phyloP scores from a whole-genome alignment of 2,329 filamentous ascomycete genomes.

The Whalleya microplaca region DNA sequence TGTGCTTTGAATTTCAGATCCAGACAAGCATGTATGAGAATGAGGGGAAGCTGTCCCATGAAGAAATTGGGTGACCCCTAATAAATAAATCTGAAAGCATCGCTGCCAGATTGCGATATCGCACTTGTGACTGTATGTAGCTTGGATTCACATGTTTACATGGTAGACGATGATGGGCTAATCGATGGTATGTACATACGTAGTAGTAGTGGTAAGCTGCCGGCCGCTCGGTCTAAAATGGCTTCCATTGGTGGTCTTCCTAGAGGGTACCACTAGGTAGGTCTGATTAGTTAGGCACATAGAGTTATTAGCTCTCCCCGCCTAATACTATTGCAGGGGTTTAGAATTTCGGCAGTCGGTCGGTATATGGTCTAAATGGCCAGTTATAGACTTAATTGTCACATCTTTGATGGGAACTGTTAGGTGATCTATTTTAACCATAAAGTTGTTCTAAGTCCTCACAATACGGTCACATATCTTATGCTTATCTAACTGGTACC shows the following conservation, averaged over 20 bases:
- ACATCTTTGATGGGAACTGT: not conserved
- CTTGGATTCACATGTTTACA: not conserved
- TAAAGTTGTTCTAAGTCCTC: no score
- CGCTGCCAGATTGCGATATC: conserved; percentile 29
- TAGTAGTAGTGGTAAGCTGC: conserved; percentile 4
- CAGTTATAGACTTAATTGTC: not conserved
- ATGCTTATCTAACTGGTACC: no score
- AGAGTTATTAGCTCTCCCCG: conserved; percentile 10
- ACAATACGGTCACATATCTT: no score
- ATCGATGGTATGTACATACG: no score
- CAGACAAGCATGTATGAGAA: not conserved
- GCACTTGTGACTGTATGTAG: conserved; percentile 12
- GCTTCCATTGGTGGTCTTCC: conserved; percentile 10
- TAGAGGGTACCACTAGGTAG: not conserved
- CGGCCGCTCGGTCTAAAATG: conserved; percentile 3
- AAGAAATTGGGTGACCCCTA: not conserved
- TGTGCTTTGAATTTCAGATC: not conserved
- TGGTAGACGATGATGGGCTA: conserved; percentile 11
- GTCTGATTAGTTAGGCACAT: not conserved
- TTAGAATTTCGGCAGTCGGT: conserved; percentile 16
- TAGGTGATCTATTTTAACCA: no score
- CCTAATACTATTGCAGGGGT: not conserved
- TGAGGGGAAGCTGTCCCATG: not conserved
- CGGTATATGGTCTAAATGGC: conserved; percentile 2
- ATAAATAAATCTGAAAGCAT: conserved; percentile 13